A percentile compares a stretch with the other conserved stretches of the same genome.
Evolutionary conservation across 2,329 filamentous ascomycete genomes (phyloP).

Genomic region (Pleomassaria siparia): DNA sequence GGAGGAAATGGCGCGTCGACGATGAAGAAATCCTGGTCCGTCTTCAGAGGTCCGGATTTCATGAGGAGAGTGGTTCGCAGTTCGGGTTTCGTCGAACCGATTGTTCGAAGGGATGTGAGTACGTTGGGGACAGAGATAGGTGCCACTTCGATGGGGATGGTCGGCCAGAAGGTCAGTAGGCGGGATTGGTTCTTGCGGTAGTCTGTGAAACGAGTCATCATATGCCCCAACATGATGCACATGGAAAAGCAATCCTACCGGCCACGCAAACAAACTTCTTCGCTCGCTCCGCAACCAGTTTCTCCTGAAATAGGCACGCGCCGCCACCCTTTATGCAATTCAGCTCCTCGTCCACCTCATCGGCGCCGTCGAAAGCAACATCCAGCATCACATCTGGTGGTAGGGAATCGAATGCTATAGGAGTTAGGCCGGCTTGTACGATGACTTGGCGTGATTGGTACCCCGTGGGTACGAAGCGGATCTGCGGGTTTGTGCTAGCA

Average conservation of each 20-base stretch:
- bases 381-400: constrained; percentile 69
- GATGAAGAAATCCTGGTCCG: constrained; percentile 85
- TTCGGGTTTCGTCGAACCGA: constrained; percentile 72
- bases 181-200: constrained; percentile 84
- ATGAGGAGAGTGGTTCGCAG: constrained; percentile 72
- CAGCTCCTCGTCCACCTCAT: constrained; percentile 91
- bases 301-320: constrained; percentile 97
- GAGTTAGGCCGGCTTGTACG: constrained; percentile 71
- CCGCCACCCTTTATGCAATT: constrained; percentile 98
- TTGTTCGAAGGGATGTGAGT: constrained; percentile 66
- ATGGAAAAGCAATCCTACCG: constrained; percentile 52
- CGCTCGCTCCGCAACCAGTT: constrained; percentile 83
- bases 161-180: constrained; percentile 75
- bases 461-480: constrained; percentile 90
- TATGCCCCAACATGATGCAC: not conserved
- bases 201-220: constrained; percentile 54
- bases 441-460: constrained; percentile 90
- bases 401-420: constrained; percentile 76
- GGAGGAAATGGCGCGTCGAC: constrained; percentile 86
- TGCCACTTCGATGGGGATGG: constrained; percentile 90
- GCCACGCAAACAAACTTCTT: constrained; percentile 87
- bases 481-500: constrained; percentile 47
- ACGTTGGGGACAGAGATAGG: constrained; percentile 81
- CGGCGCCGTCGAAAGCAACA: constrained; percentile 92
- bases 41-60: constrained; percentile 82